phyloP scores from a whole-genome alignment of 176 grass and related monocot species.

The Bonia amplexicaulis region DNA sequence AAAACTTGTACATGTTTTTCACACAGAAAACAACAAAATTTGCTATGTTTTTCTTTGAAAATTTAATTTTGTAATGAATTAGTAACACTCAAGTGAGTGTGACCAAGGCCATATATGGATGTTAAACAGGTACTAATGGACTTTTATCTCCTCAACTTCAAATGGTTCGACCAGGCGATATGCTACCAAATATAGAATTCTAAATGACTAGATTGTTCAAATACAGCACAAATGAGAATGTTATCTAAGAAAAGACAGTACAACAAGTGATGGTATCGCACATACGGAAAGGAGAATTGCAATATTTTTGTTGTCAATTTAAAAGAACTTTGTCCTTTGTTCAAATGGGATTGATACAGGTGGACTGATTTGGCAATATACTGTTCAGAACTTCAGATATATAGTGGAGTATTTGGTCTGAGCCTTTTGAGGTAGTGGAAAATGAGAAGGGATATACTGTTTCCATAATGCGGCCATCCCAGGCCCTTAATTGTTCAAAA shows the following conservation, averaged over 20 bases:
- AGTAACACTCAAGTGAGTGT: background rate
- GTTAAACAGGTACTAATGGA: background rate
- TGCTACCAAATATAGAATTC: background rate
- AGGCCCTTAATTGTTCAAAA: background rate
- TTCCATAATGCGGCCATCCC: background rate
- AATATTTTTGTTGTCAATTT: constrained; percentile 1
- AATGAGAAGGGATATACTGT: background rate
- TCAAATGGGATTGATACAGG: background rate
- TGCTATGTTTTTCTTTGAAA: background rate
- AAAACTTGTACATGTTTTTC: background rate
- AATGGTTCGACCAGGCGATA: background rate
- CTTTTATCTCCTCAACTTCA: constrained; percentile 2
- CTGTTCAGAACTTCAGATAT: background rate
- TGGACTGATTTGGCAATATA: background rate
- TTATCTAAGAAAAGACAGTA: background rate
- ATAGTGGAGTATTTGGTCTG: background rate
- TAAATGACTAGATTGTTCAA: background rate
- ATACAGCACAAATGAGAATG: background rate
- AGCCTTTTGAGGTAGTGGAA: background rate
- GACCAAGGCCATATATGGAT: background rate
- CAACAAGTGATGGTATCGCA: background rate
- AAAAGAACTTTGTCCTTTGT: background rate
- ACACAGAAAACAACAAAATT: background rate
- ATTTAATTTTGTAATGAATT: background rate
- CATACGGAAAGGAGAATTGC: background rate